Percentiles rank a stretch among this genome's conserved stretches.
Conservation (phyloP, 129 eudicot species). For the Daucus carota region DH1_v3.0 NC_030385.2:6819001-6819500, state of each 20-base stretch:
- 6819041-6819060: constrained; percentile 1
- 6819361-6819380: constrained; percentile 95
- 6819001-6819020: constrained; percentile 92
- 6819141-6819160: constrained; percentile 80
- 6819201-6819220: constrained; percentile 45
- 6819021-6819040: constrained; percentile 54
- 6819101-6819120: constrained; percentile 43
- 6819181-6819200: constrained; percentile 68
- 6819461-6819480: not conserved
- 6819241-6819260: constrained; percentile 34
- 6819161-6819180: constrained; percentile 75
- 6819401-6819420: not conserved
- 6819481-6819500: no score
- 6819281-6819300: constrained; percentile 39
- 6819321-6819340: constrained; percentile 38
- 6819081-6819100: constrained; percentile 10
- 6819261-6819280: constrained; percentile 46
- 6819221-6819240: constrained; percentile 38
- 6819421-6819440: not conserved
- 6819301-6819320: constrained; percentile 47
- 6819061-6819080: not conserved
- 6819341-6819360: constrained; percentile 65
- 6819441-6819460: not conserved
- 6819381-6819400: constrained; percentile 60
- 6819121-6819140: constrained; percentile 92